Percentiles rank a stretch among this genome's conserved stretches.
Conservation (phyloP, 2,329 filamentous ascomycete species). For the Emmonsiellopsis sp. region DNA sequence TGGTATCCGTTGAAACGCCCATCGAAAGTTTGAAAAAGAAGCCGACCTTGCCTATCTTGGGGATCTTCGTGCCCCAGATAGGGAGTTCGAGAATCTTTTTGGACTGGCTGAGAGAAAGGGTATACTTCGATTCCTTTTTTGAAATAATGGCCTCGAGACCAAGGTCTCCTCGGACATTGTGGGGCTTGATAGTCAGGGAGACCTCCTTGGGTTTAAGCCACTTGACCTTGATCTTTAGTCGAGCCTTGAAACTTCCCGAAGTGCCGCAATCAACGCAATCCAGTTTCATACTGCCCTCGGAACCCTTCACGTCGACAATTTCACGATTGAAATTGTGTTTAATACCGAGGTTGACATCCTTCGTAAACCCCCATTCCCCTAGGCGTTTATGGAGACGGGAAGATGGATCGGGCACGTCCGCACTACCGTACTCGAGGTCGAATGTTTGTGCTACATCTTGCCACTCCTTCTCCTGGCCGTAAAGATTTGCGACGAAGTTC, state of each 20-base stretch:
- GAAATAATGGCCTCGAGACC: background rate
- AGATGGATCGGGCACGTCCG: background rate
- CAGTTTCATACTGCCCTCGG: background rate
- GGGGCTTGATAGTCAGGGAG: background rate
- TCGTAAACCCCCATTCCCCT: background rate
- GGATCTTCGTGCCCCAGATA: background rate
- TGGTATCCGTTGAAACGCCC: background rate
- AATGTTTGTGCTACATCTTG: slow-evolving; percentile 5
- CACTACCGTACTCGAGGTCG: slow-evolving; percentile 2
- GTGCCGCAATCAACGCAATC: slow-evolving; percentile 2
- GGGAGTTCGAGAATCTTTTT: background rate
- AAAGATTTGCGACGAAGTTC: slow-evolving; percentile 1
- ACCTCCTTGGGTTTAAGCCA: slow-evolving; percentile 1
- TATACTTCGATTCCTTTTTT: background rate
- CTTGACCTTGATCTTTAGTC: background rate
- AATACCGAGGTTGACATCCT: background rate
- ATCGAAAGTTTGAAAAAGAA: slow-evolving; percentile 1
- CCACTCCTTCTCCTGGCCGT: slow-evolving; percentile 3
- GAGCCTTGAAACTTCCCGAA: background rate
- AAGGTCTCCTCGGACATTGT: slow-evolving; percentile 3
- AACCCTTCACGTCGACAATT: background rate
- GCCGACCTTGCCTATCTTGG: background rate
- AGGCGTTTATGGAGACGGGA: background rate
- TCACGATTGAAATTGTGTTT: background rate
- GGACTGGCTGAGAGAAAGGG: background rate